These are phyloP conservation scores for Didymella pinodella DNA, from an alignment of 2,329 filamentous ascomycete species.

Conservation along the genomic window DNA sequence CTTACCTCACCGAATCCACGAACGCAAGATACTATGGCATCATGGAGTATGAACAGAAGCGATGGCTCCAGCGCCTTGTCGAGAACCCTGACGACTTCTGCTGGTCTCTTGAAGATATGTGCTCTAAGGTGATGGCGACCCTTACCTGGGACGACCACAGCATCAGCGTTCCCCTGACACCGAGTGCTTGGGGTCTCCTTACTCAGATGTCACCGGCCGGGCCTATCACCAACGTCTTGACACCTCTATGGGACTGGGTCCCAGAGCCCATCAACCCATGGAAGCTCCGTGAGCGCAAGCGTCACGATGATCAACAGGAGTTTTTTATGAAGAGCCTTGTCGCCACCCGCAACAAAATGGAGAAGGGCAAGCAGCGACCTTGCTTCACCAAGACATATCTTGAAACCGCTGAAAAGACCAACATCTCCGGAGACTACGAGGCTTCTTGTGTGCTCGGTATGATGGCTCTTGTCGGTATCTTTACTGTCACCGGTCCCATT, in stretches of 20 bases:
- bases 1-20: constrained; percentile 58
- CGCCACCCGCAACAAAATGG: constrained; percentile 46
- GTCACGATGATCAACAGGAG: constrained; percentile 61
- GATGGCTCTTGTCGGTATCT: constrained; percentile 52
- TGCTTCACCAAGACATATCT: constrained; percentile 47
- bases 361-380: constrained; percentile 42
- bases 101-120: constrained; percentile 63
- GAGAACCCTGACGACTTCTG: constrained; percentile 61
- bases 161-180: constrained; percentile 59
- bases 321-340: constrained; percentile 62
- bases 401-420: constrained; percentile 52
- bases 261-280: constrained; percentile 61
- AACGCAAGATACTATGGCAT: constrained; percentile 57
- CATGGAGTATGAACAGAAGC: constrained; percentile 64
- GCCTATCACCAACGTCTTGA: constrained; percentile 65
- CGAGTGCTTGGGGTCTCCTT: constrained; percentile 64
- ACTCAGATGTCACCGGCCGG: constrained; percentile 67
- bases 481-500: constrained; percentile 49
- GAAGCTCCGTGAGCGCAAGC: constrained; percentile 61
- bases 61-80: constrained; percentile 60
- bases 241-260: constrained; percentile 61
- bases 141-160: constrained; percentile 63
- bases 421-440: constrained; percentile 50
- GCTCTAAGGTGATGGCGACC: constrained; percentile 64
- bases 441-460: constrained; percentile 51